These are phyloP conservation scores for Coniferiporia weirii DNA, from an alignment of 1,284 basidiomycete genomes.

Conservation along the genomic window DNA sequence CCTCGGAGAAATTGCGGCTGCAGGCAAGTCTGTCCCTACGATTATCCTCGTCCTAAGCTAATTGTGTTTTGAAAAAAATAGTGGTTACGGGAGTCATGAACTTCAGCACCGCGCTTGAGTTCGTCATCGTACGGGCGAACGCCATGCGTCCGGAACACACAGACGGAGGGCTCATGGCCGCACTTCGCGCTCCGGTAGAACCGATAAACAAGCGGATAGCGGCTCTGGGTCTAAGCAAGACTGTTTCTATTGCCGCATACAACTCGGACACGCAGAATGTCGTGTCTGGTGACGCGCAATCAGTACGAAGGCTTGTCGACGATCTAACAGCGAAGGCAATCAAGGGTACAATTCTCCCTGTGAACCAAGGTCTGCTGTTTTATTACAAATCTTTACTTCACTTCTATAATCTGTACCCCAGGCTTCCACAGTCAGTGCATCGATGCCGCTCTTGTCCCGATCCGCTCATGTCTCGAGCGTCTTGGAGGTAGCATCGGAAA, in stretches of 20 bases:
- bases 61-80: slow-evolving; percentile 6
- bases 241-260: slow-evolving; percentile 29
- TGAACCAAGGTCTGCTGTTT: slow-evolving; percentile 26
- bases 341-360: slow-evolving; percentile 27
- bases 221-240: slow-evolving; percentile 23
- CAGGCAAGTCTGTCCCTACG: slow-evolving; percentile 25
- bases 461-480: slow-evolving; percentile 27
- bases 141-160: slow-evolving; percentile 27
- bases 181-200: slow-evolving; percentile 25
- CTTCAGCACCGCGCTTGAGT: slow-evolving; percentile 28
- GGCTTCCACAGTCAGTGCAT: slow-evolving; percentile 34
- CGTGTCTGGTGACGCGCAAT: slow-evolving; percentile 30
- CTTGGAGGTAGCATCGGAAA: slow-evolving; percentile 20
- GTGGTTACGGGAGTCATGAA: slow-evolving; percentile 25
- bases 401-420: slow-evolving; percentile 14
- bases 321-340: slow-evolving; percentile 28
- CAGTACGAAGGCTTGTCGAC: slow-evolving; percentile 26
- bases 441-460: slow-evolving; percentile 24
- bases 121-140: slow-evolving; percentile 30
- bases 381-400: not conserved
- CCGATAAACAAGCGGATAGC: slow-evolving; percentile 24
- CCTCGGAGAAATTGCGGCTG: slow-evolving; percentile 35
- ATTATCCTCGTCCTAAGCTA: slow-evolving; percentile 3
- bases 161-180: slow-evolving; percentile 30
- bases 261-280: slow-evolving; percentile 29